Percentiles rank a stretch among this genome's conserved stretches.
Conservation (phyloP, 75 land plant species). For the Selaginella moellendorffii region DNA sequence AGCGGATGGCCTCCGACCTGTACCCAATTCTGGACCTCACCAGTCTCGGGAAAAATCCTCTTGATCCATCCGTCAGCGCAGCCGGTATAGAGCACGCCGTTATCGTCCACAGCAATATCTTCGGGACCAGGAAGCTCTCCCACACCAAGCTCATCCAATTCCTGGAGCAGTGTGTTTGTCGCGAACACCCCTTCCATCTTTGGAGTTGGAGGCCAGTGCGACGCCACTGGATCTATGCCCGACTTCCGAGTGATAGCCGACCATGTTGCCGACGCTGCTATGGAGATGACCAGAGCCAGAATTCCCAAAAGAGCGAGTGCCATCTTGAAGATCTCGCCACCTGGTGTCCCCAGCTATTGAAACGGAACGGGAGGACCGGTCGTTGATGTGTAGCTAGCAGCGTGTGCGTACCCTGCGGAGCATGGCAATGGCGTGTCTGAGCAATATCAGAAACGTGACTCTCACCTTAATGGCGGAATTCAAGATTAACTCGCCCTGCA, state of each 20-base stretch:
- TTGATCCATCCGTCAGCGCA: constrained; percentile 67
- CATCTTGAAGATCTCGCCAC: no score
- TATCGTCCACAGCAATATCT: constrained; percentile 29
- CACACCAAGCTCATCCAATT: constrained; percentile 35
- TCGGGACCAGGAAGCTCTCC: constrained; percentile 38
- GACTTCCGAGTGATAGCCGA: constrained; percentile 5
- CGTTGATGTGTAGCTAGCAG: no score
- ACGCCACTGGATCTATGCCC: constrained; percentile 18
- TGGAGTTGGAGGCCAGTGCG: constrained; percentile 12
- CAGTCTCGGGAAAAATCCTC: constrained; percentile 22
- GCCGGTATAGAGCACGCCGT: constrained; percentile 32
- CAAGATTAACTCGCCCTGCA: no score
- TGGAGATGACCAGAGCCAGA: constrained; percentile 8
- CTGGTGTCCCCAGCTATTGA: no score
- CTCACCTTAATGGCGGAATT: no score
- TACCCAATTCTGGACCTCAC: constrained; percentile 42
- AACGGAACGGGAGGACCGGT: no score
- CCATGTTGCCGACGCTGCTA: constrained; percentile 8
- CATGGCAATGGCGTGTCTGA: no score
- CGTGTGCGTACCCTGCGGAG: no score
- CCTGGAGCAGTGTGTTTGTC: constrained; percentile 11
- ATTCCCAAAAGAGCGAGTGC: neutral
- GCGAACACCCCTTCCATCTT: constrained; percentile 6
- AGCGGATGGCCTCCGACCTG: constrained; percentile 23
- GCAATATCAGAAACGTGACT: no score